Evolutionary conservation across 305 asterid species (phyloP).

Genomic region (Solanum hybrid): DNA sequence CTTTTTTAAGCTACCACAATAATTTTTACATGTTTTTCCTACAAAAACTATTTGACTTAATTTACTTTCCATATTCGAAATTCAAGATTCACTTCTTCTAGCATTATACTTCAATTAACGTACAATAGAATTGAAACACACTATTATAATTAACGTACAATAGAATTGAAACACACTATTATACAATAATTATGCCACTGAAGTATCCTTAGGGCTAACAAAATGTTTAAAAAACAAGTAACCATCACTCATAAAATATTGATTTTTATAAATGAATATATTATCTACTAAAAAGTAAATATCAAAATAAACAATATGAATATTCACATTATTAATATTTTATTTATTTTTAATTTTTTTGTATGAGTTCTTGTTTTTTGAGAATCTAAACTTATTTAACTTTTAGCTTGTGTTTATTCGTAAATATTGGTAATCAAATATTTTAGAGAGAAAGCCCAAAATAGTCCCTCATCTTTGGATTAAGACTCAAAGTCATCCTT

Average conservation of each 20-base stretch:
- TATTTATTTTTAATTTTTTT: too few relatives aligned
- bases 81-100: neutral
- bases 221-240: too few relatives aligned
- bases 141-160: neutral
- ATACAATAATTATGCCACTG: neutral
- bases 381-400: neutral
- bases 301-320: too few relatives aligned
- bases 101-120: neutral
- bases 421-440: neutral
- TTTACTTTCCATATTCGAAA: neutral
- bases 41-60: neutral
- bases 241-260: neutral
- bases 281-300: too few relatives aligned
- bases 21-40: neutral
- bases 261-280: too few relatives aligned
- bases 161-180: too few relatives aligned
- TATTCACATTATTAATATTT: too few relatives aligned
- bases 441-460: too few relatives aligned
- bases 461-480: too few relatives aligned
- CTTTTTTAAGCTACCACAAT: neutral
- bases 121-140: too few relatives aligned
- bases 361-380: too few relatives aligned
- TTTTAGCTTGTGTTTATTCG: neutral
- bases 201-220: neutral
- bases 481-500: too few relatives aligned